Percentiles rank a stretch among this genome's conserved stretches.
Conservation (phyloP, 768 basidiomycete genomes). For the Mycena vitilis region DNA sequence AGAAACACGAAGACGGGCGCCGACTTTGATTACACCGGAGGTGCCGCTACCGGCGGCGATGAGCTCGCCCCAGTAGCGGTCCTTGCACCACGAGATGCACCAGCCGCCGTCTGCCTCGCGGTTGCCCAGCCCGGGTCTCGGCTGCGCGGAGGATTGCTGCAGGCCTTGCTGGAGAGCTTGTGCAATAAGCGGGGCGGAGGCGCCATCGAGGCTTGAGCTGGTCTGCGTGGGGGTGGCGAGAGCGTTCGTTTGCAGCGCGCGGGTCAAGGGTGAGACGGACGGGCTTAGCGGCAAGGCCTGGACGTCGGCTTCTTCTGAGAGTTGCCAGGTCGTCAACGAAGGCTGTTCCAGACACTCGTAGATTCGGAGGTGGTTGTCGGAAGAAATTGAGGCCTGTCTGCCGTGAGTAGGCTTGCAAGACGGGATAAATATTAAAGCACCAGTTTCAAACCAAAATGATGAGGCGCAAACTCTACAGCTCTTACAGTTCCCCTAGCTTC, state of each 20-base stretch:
- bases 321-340: slow-evolving; percentile 78
- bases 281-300: slow-evolving; percentile 60
- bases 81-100: slow-evolving; percentile 96
- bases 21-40: slow-evolving; percentile 81
- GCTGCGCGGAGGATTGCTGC: slow-evolving; percentile 46
- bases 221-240: slow-evolving; percentile 82
- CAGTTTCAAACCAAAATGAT: slow-evolving; percentile 88
- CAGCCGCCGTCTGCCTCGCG: slow-evolving; percentile 92
- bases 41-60: slow-evolving; percentile 83
- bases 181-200: slow-evolving; percentile 70
- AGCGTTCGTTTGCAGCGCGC: slow-evolving; percentile 63
- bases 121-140: slow-evolving; percentile 62
- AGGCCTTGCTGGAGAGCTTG: slow-evolving; percentile 70
- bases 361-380: slow-evolving; percentile 88
- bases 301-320: slow-evolving; percentile 83
- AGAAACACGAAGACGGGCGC: slow-evolving; percentile 29
- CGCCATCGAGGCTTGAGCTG: slow-evolving; percentile 62
- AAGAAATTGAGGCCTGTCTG: slow-evolving; percentile 87
- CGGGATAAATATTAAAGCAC: slow-evolving; percentile 55
- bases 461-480: slow-evolving; percentile 87
- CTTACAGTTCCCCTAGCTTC: slow-evolving; percentile 91
- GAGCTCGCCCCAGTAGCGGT: slow-evolving; percentile 94
- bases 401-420: slow-evolving; percentile 5
- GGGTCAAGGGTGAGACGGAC: slow-evolving; percentile 54
- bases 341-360: slow-evolving; percentile 91